phyloP scores from a whole-genome alignment of 225 moss, liverwort and hornwort genomes.

The Polytrichum formosum region DNA sequence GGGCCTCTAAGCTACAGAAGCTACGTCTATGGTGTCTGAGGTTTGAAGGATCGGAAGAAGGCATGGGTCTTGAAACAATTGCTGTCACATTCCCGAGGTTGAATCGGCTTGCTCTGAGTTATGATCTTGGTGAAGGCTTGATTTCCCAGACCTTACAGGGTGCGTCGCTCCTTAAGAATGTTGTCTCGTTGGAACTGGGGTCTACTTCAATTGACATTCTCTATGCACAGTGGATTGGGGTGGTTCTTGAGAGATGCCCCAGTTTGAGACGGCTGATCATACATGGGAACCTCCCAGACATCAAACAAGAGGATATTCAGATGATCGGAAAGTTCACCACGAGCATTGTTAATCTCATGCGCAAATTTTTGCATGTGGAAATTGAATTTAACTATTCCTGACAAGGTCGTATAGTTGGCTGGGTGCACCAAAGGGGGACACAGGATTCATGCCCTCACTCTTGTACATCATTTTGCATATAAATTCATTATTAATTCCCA shows the following conservation, averaged over 20 bases:
- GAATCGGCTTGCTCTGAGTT: slow-evolving; percentile 51
- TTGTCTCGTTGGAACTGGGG: slow-evolving; percentile 56
- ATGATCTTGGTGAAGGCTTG: slow-evolving; percentile 44
- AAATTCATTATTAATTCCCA: too few species aligned
- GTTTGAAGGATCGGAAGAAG: slow-evolving; percentile 44
- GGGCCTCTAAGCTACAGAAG: slow-evolving; percentile 54
- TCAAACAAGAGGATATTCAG: slow-evolving; percentile 44
- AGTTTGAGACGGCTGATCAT: slow-evolving; percentile 55
- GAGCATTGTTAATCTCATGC: slow-evolving; percentile 64
- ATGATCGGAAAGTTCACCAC: slow-evolving; percentile 75
- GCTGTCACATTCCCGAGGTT: slow-evolving; percentile 57
- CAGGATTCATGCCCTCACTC: too few species aligned
- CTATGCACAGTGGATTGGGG: slow-evolving; percentile 58
- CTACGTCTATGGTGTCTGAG: slow-evolving; percentile 60
- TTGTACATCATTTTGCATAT: too few species aligned
- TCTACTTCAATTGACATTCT: slow-evolving; percentile 49
- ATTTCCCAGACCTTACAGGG: slow-evolving; percentile 47
- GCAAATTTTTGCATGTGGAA: slow-evolving; percentile 55
- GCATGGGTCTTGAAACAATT: slow-evolving; percentile 63
- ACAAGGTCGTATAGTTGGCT: background rate
- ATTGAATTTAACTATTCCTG: slow-evolving; percentile 57
- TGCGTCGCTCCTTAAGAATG: slow-evolving; percentile 44
- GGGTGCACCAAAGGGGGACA: too few species aligned
- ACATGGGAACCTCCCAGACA: slow-evolving; percentile 53
- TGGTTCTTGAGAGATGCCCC: slow-evolving; percentile 58